phyloP scores from a whole-genome alignment of 108 stramenopile species.

The Nitzschia palea region DNA sequence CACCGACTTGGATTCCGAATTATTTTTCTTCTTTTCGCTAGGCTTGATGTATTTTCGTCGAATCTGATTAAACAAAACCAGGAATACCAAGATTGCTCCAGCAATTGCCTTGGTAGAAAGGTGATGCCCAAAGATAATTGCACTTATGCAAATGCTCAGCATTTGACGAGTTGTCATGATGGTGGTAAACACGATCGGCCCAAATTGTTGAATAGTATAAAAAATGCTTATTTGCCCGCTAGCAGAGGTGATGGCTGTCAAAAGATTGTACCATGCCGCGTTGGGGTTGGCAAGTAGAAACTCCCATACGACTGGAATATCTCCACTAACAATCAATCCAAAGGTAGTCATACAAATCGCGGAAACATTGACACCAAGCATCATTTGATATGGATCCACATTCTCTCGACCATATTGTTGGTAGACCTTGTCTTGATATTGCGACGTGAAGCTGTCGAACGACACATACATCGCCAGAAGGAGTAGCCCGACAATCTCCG shows the following conservation, averaged over 20 bases:
- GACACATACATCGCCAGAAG: slow-evolving; percentile 90
- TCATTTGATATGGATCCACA: slow-evolving; percentile 98
- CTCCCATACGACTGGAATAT: slow-evolving; percentile 88
- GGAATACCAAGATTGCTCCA: slow-evolving; percentile 93
- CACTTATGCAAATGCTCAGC: slow-evolving; percentile 92
- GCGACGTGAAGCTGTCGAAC: slow-evolving; percentile 97
- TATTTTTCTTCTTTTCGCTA: not conserved
- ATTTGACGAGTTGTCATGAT: slow-evolving; percentile 99
- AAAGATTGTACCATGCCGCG: slow-evolving; percentile 86
- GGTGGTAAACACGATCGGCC: slow-evolving; percentile 97
- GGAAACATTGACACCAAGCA: slow-evolving; percentile 96
- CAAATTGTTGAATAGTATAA: slow-evolving; percentile 96
- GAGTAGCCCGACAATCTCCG: slow-evolving; percentile 86
- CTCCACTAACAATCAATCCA: slow-evolving; percentile 88
- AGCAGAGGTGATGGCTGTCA: slow-evolving; percentile 94
- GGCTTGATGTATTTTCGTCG: slow-evolving; percentile 60
- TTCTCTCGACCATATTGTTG: slow-evolving; percentile 83
- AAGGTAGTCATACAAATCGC: slow-evolving; percentile 90
- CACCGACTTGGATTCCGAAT: no score
- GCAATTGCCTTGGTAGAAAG: slow-evolving; percentile 65
- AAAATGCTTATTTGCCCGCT: slow-evolving; percentile 96
- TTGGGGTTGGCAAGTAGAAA: slow-evolving; percentile 91
- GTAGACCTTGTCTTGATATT: slow-evolving; percentile 98
- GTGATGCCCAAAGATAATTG: slow-evolving; percentile 87
- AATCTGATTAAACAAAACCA: slow-evolving; percentile 94